Conservation (phyloP, 208 protist species). For the Leishmania braziliensis region DNA sequence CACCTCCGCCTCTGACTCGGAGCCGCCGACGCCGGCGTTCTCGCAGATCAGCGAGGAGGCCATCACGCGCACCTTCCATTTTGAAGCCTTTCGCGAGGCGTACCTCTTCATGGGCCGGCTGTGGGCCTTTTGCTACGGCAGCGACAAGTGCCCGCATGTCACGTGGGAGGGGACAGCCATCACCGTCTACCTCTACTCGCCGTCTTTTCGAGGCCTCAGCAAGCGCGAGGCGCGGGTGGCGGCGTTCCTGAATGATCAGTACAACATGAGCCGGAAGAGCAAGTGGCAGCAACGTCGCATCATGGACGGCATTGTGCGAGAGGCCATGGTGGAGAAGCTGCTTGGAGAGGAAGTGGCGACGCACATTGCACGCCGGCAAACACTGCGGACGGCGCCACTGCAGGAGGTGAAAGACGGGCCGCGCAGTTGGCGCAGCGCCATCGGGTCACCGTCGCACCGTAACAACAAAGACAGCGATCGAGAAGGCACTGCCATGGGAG, state of each 20-base stretch:
- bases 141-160: constrained; percentile 81
- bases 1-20: not conserved
- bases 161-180: constrained; percentile 59
- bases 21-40: constrained; percentile 26
- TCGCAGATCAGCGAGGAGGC: constrained; percentile 62
- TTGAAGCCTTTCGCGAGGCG: constrained; percentile 60
- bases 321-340: constrained; percentile 48
- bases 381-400: constrained; percentile 43
- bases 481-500: not conserved
- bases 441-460: not conserved
- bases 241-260: constrained; percentile 87
- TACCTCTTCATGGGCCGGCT: constrained; percentile 85
- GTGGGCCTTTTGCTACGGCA: constrained; percentile 87
- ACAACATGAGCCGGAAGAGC: constrained; percentile 84
- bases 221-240: constrained; percentile 81
- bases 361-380: constrained; percentile 40
- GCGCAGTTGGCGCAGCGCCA: constrained; percentile 33
- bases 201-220: constrained; percentile 78
- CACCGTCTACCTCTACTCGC: constrained; percentile 85
- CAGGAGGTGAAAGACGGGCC: constrained; percentile 41
- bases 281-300: constrained; percentile 53
- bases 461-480: not conserved
- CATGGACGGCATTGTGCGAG: constrained; percentile 26
- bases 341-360: constrained; percentile 42
- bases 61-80: constrained; percentile 72